Conservation (phyloP, 306 rosid species). For the Albizia julibrissin region DNA sequence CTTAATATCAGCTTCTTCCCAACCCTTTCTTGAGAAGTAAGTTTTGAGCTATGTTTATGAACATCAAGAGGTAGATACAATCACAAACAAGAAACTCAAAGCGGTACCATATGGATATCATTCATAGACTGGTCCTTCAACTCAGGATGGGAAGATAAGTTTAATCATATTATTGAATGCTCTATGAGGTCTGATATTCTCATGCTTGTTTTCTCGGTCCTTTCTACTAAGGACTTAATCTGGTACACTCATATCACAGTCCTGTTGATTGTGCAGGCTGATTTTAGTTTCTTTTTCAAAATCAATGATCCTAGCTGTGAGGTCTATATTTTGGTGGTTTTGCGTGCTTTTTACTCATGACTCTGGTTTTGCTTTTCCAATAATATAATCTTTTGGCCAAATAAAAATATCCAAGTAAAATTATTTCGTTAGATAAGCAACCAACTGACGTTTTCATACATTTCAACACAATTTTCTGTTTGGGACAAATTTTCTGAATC, state of each 20-base stretch:
- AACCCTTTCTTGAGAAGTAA: background rate
- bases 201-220: background rate
- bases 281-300: background rate
- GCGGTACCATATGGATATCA: background rate
- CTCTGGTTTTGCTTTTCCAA: background rate
- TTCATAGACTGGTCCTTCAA: background rate
- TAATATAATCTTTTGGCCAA: background rate
- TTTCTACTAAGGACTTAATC: background rate
- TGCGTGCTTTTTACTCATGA: background rate
- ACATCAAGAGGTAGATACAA: background rate
- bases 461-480: background rate
- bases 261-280: background rate
- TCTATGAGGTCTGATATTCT: background rate
- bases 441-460: background rate
- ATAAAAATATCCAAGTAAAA: background rate
- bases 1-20: conserved; percentile 1
- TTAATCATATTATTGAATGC: background rate
- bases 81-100: background rate
- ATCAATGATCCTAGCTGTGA: background rate
- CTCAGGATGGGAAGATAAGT: background rate
- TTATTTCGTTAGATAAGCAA: conserved; percentile 8
- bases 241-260: background rate
- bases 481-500: too few species aligned
- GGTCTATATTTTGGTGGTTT: background rate
- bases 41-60: background rate